Base-by-base conservation (phyloP, 768 basidiomycete species). In the Porpolomopsis calyptriformis region DNA sequence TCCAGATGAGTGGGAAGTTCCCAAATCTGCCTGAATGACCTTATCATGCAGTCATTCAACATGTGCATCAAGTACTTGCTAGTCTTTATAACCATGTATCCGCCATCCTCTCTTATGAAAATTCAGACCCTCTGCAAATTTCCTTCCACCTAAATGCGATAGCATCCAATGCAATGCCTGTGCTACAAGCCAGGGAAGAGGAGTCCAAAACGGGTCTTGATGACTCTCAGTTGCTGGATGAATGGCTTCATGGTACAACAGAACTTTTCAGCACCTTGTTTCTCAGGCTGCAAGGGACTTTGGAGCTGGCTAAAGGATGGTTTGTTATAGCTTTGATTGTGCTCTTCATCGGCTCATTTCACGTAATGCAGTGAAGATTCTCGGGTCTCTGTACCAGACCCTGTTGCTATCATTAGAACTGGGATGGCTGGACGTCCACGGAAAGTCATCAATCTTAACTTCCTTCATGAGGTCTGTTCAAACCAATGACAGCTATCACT, bases 111-210 rank as follows among this genome's bases (percentile, higher is more conserved):
- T 12, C 6, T 12, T 37, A 38, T 4, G 29, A 39, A 5, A 37
- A 23, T 19, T 10, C 25, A 10, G 48, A 49, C 37, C 34, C 48
- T 6, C 36, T 49, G 11, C 36, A 25, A 27, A 29, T 37, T 12
- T 10, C 39, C 11, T 40, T 47, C 18, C 46, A 47, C 7, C 39
- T 29, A 2, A 22, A 39, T 27, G n/a, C 8, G 8, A 36, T 35
- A 23, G 11, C 20, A 11, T 23, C 33, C 14, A 25, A 47, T 22
- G 27, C 46, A 4, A 8, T 39, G 22, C 27, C 46, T n/a, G 18
- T 37, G 7, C 44, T 47, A 2, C 9, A 16, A 9, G 27, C n/a
- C 11, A 47, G 39, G 37, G 46, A 47, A 31, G 46, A 29, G 4
- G 36, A 39, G 10, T 4, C 4, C 11, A n/a, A 29, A 3, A 3